Evolutionary conservation across 805 yeast genomes (phyloP).

Genomic region (Saccharomycopsis synnaedendra): DNA sequence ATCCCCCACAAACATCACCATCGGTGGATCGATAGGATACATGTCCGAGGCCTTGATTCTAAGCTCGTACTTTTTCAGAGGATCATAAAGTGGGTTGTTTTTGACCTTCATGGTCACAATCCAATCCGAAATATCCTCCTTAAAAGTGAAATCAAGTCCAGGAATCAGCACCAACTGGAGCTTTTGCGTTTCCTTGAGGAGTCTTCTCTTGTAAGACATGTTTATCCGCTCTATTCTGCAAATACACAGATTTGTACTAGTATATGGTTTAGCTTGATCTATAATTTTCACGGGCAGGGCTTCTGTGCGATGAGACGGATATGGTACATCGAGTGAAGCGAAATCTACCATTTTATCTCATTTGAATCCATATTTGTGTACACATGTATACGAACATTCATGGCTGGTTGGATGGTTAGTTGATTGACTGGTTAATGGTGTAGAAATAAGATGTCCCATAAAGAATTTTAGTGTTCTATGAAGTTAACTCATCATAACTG

Average conservation of each 20-base stretch:
- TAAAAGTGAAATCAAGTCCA: constrained; percentile 1
- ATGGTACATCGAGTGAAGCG: too few relatives aligned
- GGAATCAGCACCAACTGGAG: neutral
- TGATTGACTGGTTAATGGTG: too few relatives aligned
- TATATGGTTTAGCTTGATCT: too few relatives aligned
- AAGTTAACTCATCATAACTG: too few relatives aligned
- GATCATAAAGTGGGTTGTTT: constrained; percentile 3
- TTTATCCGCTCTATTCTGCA: neutral
- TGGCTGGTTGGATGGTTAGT: too few relatives aligned
- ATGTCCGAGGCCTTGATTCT: constrained; percentile 30
- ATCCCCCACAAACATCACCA: constrained; percentile 36
- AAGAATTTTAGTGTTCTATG: too few relatives aligned
- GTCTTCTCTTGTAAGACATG: constrained; percentile 4
- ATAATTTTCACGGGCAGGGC: too few relatives aligned
- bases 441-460: too few relatives aligned
- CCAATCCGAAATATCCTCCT: constrained; percentile 5
- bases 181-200: constrained; percentile 4
- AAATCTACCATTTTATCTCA: too few relatives aligned
- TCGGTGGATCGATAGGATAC: constrained; percentile 53
- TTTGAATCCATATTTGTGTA: too few relatives aligned
- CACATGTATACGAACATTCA: too few relatives aligned
- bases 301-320: too few relatives aligned
- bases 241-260: neutral
- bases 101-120: neutral
- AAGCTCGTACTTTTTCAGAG: constrained; percentile 25